Evolutionary conservation across 1,139 yeast species (phyloP).

Genomic region (Lipomyces yarrowii): DNA sequence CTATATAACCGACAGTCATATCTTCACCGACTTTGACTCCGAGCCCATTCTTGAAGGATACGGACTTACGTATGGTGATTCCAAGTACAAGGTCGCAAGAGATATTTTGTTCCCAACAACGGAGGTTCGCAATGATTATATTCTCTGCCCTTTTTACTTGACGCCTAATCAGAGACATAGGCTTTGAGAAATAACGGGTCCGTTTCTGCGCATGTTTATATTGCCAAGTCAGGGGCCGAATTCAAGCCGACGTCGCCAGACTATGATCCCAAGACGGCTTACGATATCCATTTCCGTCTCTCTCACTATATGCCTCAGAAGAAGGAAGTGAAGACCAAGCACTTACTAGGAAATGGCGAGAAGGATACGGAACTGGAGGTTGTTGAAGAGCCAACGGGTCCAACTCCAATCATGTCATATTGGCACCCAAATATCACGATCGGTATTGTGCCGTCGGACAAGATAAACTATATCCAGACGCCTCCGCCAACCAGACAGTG

Average conservation of each 20-base stretch:
- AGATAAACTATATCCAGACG: constrained; percentile 17
- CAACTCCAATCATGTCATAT: constrained; percentile 37
- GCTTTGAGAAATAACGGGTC: constrained; percentile 39
- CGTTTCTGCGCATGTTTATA: constrained; percentile 39
- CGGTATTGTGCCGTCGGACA: constrained; percentile 35
- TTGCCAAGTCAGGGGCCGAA: constrained; percentile 34
- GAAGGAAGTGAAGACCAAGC: constrained; percentile 39
- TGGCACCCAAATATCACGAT: constrained; percentile 46
- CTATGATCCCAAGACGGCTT: constrained; percentile 32
- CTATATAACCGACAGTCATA: constrained; percentile 18
- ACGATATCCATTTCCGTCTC: constrained; percentile 31
- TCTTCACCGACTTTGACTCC: constrained; percentile 12
- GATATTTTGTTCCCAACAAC: constrained; percentile 14
- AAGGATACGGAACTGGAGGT: constrained; percentile 33
- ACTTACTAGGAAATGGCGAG: constrained; percentile 39
- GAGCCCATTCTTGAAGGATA: constrained; percentile 19
- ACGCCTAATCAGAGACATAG: constrained; percentile 9
- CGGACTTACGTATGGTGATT: constrained; percentile 17
- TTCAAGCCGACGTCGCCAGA: constrained; percentile 27
- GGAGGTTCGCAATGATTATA: constrained; percentile 1
- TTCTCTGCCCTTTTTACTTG: neutral
- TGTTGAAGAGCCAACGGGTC: constrained; percentile 28
- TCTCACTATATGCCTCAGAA: constrained; percentile 38
- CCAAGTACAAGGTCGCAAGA: constrained; percentile 7
- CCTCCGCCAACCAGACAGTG: constrained; percentile 37